These are phyloP conservation scores for Amaranthus tricolor DNA, from an alignment of 179 eudicot species.

Conservation along the genomic window DNA sequence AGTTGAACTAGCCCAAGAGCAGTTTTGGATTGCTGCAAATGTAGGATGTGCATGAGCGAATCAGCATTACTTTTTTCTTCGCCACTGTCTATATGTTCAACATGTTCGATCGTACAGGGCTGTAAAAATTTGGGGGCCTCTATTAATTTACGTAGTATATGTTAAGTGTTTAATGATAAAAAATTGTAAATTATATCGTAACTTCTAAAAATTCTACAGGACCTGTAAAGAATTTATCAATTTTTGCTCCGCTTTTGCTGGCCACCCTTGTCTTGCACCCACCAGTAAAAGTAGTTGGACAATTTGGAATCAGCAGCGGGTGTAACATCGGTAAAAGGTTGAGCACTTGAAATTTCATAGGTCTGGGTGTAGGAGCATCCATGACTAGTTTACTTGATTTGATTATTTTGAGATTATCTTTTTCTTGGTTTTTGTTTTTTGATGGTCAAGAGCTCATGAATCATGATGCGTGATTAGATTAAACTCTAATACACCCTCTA, in stretches of 20 bases:
- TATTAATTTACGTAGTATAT: too few relatives aligned
- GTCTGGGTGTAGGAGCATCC: constrained; percentile 28
- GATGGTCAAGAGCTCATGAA: too few relatives aligned
- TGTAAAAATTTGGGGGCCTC: neutral
- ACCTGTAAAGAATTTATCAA: neutral
- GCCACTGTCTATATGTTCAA: too few relatives aligned
- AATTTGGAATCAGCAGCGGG: constrained; percentile 13
- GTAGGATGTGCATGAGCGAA: too few relatives aligned
- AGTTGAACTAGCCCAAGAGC: neutral
- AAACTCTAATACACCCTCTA: too few relatives aligned
- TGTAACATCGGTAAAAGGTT: constrained; percentile 4
- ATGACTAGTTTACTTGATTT: too few relatives aligned
- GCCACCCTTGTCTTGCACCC: constrained; percentile 41
- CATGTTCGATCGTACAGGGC: too few relatives aligned
- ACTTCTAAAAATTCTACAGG: neutral
- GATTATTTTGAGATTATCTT: too few relatives aligned
- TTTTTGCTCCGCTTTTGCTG: constrained; percentile 4
- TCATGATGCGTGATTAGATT: too few relatives aligned
- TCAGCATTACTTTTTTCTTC: too few relatives aligned
- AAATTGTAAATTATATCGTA: neutral
- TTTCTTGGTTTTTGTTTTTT: too few relatives aligned
- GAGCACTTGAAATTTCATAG: constrained; percentile 14
- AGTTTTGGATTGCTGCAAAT: neutral
- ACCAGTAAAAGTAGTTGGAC: constrained; percentile 21
- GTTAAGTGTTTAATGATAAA: too few relatives aligned